Percentiles rank a stretch among this genome's conserved stretches.
Conservation (phyloP, 768 basidiomycete genomes). For the Amanita pseudoporphyria region DNA sequence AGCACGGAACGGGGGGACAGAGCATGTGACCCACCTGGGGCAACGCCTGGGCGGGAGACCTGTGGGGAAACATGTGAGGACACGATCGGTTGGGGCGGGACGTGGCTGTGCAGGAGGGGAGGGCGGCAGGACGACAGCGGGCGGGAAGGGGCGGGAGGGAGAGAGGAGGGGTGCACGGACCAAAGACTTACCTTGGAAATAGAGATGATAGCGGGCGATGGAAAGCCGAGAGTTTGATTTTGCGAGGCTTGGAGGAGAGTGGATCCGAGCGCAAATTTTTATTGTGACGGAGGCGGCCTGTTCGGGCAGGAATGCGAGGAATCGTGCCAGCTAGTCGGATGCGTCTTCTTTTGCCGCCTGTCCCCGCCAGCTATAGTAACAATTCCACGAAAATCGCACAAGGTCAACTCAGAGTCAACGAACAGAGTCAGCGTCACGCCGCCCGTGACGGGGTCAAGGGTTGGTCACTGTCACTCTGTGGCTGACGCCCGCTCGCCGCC, state of each 20-base stretch:
- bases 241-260: neutral
- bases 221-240: constrained; percentile 10
- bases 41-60: constrained; percentile 1
- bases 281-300: neutral
- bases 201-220: constrained; percentile 2
- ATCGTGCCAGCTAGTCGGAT: neutral
- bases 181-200: constrained; percentile 5
- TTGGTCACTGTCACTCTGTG: constrained; percentile 8
- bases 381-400: constrained; percentile 8
- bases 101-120: constrained; percentile 5
- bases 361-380: constrained; percentile 10
- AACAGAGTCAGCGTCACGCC: constrained; percentile 8
- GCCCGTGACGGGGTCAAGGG: constrained; percentile 11
- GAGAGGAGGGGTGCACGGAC: constrained; percentile 10
- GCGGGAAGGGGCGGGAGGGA: constrained; percentile 8
- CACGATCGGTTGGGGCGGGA: constrained; percentile 7
- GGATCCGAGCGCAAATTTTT: constrained; percentile 1
- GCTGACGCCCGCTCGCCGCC: neutral
- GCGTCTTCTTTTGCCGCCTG: constrained; percentile 7
- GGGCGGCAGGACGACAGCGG: constrained; percentile 1
- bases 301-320: neutral
- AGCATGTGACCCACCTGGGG: constrained; percentile 6
- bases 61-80: constrained; percentile 6
- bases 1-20: neutral
- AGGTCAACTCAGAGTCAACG: constrained; percentile 9